Base-by-base conservation (phyloP, 2,329 filamentous ascomycete species). In the Microsporum canis region DNA sequence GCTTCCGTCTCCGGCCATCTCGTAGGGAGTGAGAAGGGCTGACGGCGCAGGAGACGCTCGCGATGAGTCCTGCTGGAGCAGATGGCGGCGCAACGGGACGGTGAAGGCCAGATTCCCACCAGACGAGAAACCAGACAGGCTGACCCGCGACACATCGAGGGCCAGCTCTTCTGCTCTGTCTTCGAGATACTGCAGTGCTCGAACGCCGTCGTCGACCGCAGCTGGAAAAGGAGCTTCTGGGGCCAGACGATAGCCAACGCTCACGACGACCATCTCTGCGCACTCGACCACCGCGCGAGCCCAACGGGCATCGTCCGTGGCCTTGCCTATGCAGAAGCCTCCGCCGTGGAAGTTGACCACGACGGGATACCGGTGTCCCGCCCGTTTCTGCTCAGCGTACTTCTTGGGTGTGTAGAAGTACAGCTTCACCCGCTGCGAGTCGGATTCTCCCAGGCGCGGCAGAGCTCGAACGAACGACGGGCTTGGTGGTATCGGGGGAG, bases 261-360 rank as follows among this genome's bases (percentile, higher is more conserved):
- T 82, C 10, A 85, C 69, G 14, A 80, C 77, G 0, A 78, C 77
- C 23, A 83, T 82, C 64, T 87, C 84, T 65, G 86, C 84, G 2
- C 86, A 83, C 2, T 80, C 68, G n/a, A 84, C 75, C 1, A 85
- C 80, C 5, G 77, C 77, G 29, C 76, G 75, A 47, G 80, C 79
- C 83, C 83, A 86, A 61, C 82, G 77, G 51, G 78, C 78, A 71
- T 87, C 84, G 67, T 87, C 84, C 14, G 79, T 80, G 5, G 83
- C 78, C 3, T 75, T 77, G 3, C 84, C 84, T 4, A 86, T 70
- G 0, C 80, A 83, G 69, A 86, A 86, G 1, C 84, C 84, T 49
- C 84, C 84, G 14, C 84, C 83, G 64, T 86, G 84, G 66, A 85
- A 85, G 67, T 85, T 85, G 65, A 86, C 78, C 1, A 84, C 77